phyloP scores from a whole-genome alignment of 148 eudicot genomes.

The Rhododendron kiyosumense region DNA sequence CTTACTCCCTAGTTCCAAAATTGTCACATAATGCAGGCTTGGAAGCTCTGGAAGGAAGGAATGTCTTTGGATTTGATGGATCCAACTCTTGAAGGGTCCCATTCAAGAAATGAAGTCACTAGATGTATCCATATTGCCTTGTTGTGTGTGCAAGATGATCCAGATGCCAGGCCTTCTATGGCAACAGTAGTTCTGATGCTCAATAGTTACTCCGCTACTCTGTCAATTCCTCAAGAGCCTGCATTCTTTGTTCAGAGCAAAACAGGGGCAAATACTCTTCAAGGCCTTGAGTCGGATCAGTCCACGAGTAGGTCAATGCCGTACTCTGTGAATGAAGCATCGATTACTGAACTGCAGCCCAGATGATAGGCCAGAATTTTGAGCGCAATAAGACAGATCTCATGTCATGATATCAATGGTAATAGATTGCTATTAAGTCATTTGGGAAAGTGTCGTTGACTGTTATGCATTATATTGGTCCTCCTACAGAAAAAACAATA shows the following conservation, averaged over 20 bases:
- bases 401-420: no score
- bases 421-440: no score
- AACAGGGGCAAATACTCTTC: no score
- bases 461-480: no score
- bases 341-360: constrained; percentile 1
- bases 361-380: neutral
- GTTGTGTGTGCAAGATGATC: constrained; percentile 37
- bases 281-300: neutral
- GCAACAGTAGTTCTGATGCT: constrained; percentile 25
- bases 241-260: neutral
- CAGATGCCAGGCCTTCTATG: constrained; percentile 35
- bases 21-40: constrained; percentile 17
- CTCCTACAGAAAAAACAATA: neutral
- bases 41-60: constrained; percentile 26
- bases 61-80: constrained; percentile 21
- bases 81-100: constrained; percentile 18
- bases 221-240: constrained; percentile 26
- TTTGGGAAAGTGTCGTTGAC: no score
- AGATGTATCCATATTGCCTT: constrained; percentile 37
- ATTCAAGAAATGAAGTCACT: constrained; percentile 20
- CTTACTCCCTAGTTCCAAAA: neutral
- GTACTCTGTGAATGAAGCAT: neutral
- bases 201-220: constrained; percentile 16
- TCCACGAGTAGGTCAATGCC: neutral
- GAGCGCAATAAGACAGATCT: neutral